Evolutionary conservation across 805 yeast species (phyloP), one percentile per base, ranked within the genome.

Genomic region (Nakazawaea wyomingensis): DNA sequence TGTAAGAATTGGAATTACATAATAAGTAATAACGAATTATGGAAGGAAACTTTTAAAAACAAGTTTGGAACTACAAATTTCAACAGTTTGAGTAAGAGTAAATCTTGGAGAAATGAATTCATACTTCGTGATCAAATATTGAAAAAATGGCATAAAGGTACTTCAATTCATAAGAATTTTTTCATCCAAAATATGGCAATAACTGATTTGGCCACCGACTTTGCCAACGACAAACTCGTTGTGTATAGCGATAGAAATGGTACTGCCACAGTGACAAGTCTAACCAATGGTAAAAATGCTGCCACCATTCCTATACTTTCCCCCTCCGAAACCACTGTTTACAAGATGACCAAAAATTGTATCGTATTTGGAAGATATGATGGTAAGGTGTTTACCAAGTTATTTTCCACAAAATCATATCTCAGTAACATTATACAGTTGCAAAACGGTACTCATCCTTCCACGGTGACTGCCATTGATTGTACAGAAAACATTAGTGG

Each of bases 1-100:
- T 76, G 81, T 48, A 64, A 59, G 39, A 51, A 60, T 35, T 76
- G 82, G 82, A 60, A 68, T 46, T 48, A 48, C 32, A 65, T 71
- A 2, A 63, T 73, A 2, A 61, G 62, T 42, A 75, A 74, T 50
- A 64, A 66, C 43, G 56, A 61, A 9, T 68, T 74, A 20, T 76
- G 82, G 82, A 57, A 59, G 47, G 64, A 61, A 30, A 66, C 76
- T 5, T 76, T 76, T 50, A 54, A 55, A 26, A 49, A 57, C 27
- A 59, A 63, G 37, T 72, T 71, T 48, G 65, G 66, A 1, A 60
- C 65, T 5, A 31, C 61, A 52, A 27, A 53, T 5, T 76, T 76
- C 47, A 68, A 80, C 4, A 63, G 74, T 4, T 56, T 71, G 10
- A 59, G 74, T 2, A 57, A 71, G n/a, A 64, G 73, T 3, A 48